Evolutionary conservation across 306 rosid species (phyloP), one percentile per base, ranked within the genome.

Genomic region (Cicer judaicum): DNA sequence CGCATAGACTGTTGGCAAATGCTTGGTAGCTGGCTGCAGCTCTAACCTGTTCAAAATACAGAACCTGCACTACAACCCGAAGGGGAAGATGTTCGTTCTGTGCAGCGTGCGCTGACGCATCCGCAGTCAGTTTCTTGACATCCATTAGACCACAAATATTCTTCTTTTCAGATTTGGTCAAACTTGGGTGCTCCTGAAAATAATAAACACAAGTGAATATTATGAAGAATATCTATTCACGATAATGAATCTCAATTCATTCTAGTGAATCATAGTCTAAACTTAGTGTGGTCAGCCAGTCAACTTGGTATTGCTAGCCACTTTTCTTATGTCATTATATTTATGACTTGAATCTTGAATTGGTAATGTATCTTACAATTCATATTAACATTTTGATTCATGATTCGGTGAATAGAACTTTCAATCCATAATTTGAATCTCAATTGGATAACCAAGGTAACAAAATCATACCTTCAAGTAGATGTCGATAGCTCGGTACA

Each of bases 81-180:
- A 95, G 93, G 5, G 99, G 99, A 50, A 95, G 99, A 4, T 86
- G 89, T 55, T 95, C 98, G 4, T 92, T 95, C 76, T 95, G 97
- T 1, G 97, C 99, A 2, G 98, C 99, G 1, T 95, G 96, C 86
- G 79, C 87, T 0, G 98, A 90, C 1, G 92, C 91, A 6, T 89
- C 89, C 11, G 72, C 7, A 18, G 93, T 71, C 79, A 95, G 81
- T 78, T 89, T 95, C 97, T 81, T 95, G 49, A 90, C 96, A 50
- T 95, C 93, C 85, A 95, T 82, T 11, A 89, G 76, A 14, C 90
- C 88, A 70, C 98, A 89, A 42, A 92, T 64, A 64, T 70, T 82
- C 85, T 89, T 95, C 88, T 70, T 95, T 52, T 95, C 98, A 38
- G 87, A 83, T 86, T 95, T 95, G 13, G 92, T 66, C 82, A 95